A percentile compares a stretch with the other conserved stretches of the same genome.
Conservation (phyloP, 1,284 basidiomycete genomes). For the Ceratobasidium sp. region DNA sequence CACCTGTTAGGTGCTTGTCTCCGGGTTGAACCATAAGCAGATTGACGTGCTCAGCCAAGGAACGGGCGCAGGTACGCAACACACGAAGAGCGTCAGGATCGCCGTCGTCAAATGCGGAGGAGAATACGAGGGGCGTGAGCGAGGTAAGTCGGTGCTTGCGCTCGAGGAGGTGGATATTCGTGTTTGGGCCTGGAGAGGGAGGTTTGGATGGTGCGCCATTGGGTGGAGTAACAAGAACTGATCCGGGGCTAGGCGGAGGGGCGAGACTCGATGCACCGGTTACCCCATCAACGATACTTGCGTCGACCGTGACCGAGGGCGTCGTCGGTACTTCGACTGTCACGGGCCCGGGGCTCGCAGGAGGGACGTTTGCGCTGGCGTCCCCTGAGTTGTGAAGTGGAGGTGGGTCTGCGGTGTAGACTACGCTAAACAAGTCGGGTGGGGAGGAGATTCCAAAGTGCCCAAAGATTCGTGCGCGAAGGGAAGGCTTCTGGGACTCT, state of each 20-base stretch:
- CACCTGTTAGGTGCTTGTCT: slow-evolving; percentile 51
- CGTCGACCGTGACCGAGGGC: slow-evolving; percentile 35
- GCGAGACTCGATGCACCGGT: slow-evolving; percentile 16
- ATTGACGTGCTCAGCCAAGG: slow-evolving; percentile 73
- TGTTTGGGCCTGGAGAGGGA: slow-evolving; percentile 50
- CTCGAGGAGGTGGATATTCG: slow-evolving; percentile 59
- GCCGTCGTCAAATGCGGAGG: slow-evolving; percentile 72
- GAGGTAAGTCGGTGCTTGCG: slow-evolving; percentile 81
- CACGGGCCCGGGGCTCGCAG: slow-evolving; percentile 15
- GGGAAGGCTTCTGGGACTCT: slow-evolving; percentile 52
- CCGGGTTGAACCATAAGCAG: slow-evolving; percentile 60
- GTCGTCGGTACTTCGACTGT: slow-evolving; percentile 7
- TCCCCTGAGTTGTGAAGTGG: slow-evolving; percentile 8
- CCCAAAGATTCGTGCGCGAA: slow-evolving; percentile 57
- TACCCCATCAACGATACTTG: slow-evolving; percentile 16
- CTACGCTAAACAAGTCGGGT: slow-evolving; percentile 69
- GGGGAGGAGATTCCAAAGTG: slow-evolving; percentile 57
- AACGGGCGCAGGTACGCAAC: slow-evolving; percentile 65
- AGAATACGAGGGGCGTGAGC: slow-evolving; percentile 78
- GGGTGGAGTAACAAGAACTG: slow-evolving; percentile 66
- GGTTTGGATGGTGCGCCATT: slow-evolving; percentile 32
- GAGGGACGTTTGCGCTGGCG: slow-evolving; percentile 61
- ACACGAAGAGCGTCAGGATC: slow-evolving; percentile 73
- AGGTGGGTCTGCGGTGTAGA: slow-evolving; percentile 53
- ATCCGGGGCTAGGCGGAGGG: slow-evolving; percentile 60